Conservation (phyloP, 805 yeast species). For the Lipomyces chichibuensis region DNA sequence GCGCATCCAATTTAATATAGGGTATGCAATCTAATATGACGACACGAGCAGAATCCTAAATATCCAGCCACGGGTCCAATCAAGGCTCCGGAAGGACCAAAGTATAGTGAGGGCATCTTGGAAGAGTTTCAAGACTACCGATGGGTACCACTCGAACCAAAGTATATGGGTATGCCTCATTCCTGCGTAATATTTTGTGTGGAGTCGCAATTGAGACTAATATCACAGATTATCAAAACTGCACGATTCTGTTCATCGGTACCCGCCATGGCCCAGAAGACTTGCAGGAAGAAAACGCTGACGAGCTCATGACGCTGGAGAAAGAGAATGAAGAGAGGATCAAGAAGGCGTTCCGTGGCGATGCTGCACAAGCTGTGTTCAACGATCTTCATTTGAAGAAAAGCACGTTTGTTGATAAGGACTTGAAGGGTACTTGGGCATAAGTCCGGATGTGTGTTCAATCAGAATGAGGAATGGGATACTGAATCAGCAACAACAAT, state of each 20-base stretch:
- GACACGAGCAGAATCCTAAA: conserved; percentile 2
- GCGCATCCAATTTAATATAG: background rate
- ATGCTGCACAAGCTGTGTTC: conserved; percentile 4
- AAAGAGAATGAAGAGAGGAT: conserved; percentile 12
- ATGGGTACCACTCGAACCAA: conserved; percentile 16
- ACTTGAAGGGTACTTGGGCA: conserved; percentile 5
- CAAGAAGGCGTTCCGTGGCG: background rate
- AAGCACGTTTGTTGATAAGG: background rate
- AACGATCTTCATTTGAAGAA: conserved; percentile 7
- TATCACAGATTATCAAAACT: conserved; percentile 3
- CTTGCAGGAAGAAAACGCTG: background rate
- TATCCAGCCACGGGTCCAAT: conserved; percentile 2
- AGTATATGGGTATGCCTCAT: conserved; percentile 12
- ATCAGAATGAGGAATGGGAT: background rate
- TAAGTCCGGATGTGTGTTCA: background rate
- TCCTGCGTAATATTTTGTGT: background rate
- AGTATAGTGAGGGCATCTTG: conserved; percentile 3
- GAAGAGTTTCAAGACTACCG: conserved; percentile 13
- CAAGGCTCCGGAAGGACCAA: background rate
- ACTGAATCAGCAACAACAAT: no score
- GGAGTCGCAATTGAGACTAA: background rate
- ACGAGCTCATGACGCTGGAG: conserved; percentile 2
- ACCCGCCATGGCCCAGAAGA: conserved; percentile 2
- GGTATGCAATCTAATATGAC: background rate
- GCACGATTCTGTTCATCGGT: conserved; percentile 14